Conservation (phyloP, 2,329 filamentous ascomycete species). For the Chrysoporthe deuterocubensis region DNA sequence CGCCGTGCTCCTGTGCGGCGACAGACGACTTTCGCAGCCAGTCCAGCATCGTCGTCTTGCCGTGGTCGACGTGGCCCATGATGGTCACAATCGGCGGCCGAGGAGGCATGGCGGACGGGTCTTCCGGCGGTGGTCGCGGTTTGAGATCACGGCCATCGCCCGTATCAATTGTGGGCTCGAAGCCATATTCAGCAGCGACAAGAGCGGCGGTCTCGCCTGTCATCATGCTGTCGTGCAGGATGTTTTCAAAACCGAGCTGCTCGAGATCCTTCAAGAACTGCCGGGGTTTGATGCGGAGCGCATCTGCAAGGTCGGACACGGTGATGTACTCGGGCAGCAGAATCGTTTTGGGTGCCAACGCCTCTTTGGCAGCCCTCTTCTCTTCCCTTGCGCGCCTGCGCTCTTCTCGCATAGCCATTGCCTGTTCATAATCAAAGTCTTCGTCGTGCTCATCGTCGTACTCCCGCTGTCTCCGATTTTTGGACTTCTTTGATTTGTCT, state of each 20-base stretch:
- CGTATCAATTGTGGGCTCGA: constrained; percentile 77
- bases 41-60: constrained; percentile 95
- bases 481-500: constrained; percentile 18
- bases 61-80: constrained; percentile 99
- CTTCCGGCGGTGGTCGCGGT: constrained; percentile 69
- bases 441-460: constrained; percentile 46
- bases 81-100: constrained; percentile 96
- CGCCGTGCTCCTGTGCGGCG: constrained; percentile 88
- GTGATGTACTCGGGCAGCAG: constrained; percentile 90
- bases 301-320: constrained; percentile 78
- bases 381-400: constrained; percentile 48
- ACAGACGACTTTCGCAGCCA: constrained; percentile 92
- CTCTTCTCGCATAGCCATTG: constrained; percentile 42
- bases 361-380: constrained; percentile 45
- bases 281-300: constrained; percentile 71
- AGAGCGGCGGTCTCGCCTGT: constrained; percentile 89
- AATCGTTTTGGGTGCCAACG: constrained; percentile 60
- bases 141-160: constrained; percentile 72
- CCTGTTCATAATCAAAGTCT: constrained; percentile 43
- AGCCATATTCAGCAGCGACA: constrained; percentile 91
- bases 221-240: constrained; percentile 81
- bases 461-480: constrained; percentile 24
- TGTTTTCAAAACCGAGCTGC: constrained; percentile 87
- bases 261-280: constrained; percentile 76
- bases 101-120: constrained; percentile 68